Percentiles rank a stretch among this genome's conserved stretches.
Evolutionary conservation across 2,329 filamentous ascomycete species (phyloP).

Genomic region (Curvularia verruculosa): DNA sequence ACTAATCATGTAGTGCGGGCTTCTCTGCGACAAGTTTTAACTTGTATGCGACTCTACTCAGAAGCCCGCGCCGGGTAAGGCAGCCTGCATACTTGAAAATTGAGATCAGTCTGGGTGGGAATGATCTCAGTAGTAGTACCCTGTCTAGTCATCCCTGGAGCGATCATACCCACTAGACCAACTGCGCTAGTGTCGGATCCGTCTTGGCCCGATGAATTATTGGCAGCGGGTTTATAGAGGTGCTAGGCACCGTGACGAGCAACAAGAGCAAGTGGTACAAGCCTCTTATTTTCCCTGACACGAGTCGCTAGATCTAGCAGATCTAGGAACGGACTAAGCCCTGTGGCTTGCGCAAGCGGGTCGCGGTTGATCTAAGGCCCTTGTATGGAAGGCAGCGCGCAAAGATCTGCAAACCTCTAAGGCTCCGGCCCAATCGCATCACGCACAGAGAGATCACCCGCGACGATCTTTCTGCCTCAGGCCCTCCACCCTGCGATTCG

Average conservation of each 20-base stretch:
- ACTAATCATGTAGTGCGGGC: constrained; percentile 7
- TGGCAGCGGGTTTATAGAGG: constrained; percentile 3
- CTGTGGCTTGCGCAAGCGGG: constrained; percentile 9
- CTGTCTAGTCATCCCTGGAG: neutral
- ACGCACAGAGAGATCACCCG: neutral
- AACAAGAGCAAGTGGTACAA: neutral
- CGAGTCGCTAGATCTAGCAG: constrained; percentile 6
- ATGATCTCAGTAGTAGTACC: neutral
- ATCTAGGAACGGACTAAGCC: constrained; percentile 4
- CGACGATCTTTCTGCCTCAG: constrained; percentile 4
- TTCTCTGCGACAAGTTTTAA: constrained; percentile 3
- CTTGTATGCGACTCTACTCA: constrained; percentile 5
- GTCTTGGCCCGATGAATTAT: constrained; percentile 5
- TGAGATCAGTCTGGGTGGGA: neutral
- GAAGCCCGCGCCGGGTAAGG: constrained; percentile 2
- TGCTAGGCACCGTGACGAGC: constrained; percentile 3
- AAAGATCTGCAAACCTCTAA: constrained; percentile 1
- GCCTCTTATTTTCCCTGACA: constrained; percentile 7
- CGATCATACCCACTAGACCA: constrained; percentile 7
- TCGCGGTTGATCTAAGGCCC: constrained; percentile 4
- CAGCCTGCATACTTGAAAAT: constrained; percentile 4
- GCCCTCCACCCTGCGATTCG: constrained; percentile 2
- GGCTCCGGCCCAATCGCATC: neutral
- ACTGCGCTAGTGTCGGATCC: constrained; percentile 6
- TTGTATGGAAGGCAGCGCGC: neutral